These are phyloP conservation scores for Neckera pumila DNA, from an alignment of 225 moss, liverwort and hornwort species.

Conservation along the genomic window DNA sequence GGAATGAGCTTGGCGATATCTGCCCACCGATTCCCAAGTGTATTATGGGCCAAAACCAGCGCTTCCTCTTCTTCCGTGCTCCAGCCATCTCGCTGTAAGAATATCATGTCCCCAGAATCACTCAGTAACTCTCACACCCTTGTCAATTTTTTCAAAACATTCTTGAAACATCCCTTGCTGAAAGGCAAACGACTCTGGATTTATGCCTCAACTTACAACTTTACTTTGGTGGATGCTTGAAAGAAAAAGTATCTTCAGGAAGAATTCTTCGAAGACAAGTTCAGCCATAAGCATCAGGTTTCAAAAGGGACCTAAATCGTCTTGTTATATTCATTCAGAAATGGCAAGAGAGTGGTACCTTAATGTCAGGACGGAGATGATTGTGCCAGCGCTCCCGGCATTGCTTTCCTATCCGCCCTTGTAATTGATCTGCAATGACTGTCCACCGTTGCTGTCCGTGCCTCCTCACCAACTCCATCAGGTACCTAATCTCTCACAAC, in stretches of 20 bases:
- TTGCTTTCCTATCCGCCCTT: constrained; percentile 85
- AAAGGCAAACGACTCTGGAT: background rate
- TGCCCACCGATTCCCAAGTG: constrained; percentile 90
- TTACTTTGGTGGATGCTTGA: background rate
- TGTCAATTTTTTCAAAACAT: background rate
- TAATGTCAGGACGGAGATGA: constrained; percentile 90
- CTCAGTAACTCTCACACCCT: background rate
- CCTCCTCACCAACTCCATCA: constrained; percentile 78
- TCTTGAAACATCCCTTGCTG: background rate
- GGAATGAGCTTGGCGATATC: constrained; percentile 92
- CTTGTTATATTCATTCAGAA: background rate
- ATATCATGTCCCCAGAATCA: background rate
- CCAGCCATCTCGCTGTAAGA: constrained; percentile 77
- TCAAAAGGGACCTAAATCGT: background rate
- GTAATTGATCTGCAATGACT: constrained; percentile 67
- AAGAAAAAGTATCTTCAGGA: background rate
- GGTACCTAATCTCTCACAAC: constrained; percentile 31
- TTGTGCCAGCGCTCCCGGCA: constrained; percentile 98
- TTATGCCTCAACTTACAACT: background rate
- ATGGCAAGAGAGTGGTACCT: constrained; percentile 11
- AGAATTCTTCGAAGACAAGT: background rate
- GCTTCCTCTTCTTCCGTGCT: constrained; percentile 83
- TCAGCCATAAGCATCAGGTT: background rate
- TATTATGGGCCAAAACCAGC: constrained; percentile 68
- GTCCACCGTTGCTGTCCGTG: constrained; percentile 95